These are phyloP conservation scores for Plenodomus tracheiphilus DNA, from an alignment of 2,329 filamentous ascomycete genomes.

Conservation along the genomic window DNA sequence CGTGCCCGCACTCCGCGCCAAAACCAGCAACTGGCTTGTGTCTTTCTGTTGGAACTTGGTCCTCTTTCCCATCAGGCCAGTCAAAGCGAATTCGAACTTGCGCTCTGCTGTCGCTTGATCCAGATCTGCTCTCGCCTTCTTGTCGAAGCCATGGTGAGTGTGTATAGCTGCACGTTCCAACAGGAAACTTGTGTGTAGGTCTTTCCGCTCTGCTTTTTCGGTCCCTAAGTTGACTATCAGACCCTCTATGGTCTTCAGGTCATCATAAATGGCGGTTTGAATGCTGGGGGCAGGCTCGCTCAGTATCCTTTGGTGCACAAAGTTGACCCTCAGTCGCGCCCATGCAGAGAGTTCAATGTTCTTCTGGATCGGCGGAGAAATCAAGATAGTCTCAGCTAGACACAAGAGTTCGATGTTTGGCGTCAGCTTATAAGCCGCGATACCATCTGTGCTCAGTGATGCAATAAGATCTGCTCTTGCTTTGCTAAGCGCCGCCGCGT, in stretches of 20 bases:
- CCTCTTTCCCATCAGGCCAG: conserved; percentile 82
- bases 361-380: conserved; percentile 51
- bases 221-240: conserved; percentile 29
- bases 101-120: conserved; percentile 67
- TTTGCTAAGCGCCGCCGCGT: conserved; percentile 40
- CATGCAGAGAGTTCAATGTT: conserved; percentile 57
- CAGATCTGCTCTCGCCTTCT: conserved; percentile 72
- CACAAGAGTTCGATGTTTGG: conserved; percentile 83
- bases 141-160: conserved; percentile 81
- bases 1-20: conserved; percentile 71
- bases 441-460: conserved; percentile 77
- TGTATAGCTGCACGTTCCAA: conserved; percentile 83
- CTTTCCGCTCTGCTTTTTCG: conserved; percentile 20
- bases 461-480: conserved; percentile 62
- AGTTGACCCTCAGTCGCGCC: conserved; percentile 71
- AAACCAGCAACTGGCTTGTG: conserved; percentile 85
- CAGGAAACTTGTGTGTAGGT: conserved; percentile 64
- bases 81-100: conserved; percentile 80
- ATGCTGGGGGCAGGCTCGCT: conserved; percentile 64
- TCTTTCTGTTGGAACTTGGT: conserved; percentile 80
- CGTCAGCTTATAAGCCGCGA: conserved; percentile 81
- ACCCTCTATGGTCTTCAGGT: conserved; percentile 60
- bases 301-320: conserved; percentile 71
- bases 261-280: conserved; percentile 63
- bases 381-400: conserved; percentile 67